Base-by-base conservation (phyloP, 148 eudicot genomes). In the Rheum nobile region DNA sequence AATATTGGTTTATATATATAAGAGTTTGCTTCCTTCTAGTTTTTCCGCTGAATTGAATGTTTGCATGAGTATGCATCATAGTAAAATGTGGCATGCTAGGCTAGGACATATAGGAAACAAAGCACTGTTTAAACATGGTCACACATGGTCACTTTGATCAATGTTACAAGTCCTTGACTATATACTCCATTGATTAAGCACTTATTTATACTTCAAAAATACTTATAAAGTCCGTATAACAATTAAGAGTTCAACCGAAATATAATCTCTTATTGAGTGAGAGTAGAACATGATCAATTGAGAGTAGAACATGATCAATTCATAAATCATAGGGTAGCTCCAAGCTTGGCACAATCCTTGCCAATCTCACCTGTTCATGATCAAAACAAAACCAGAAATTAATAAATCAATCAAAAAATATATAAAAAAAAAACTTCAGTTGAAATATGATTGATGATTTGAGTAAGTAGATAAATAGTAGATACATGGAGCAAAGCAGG, bases 311-410 rank as follows among this genome's bases (percentile, higher is more conserved):
- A 61, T 31, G 37, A 13, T 29, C 7, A 61, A 61, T 61, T 28
- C 69, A 14, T 50, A 2, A 10, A 32, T 32, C 16, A 63, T 21
- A 63, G 9, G 0, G 39, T 63, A 70, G 72, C 72, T 70, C 72
- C 72, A 37, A 70, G 29, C 32, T 24, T 70, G 14, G 72, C 44
- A 29, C 72, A 70, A 19, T 70, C 72, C 48, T 70, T 70, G 17
- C 72, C 72, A 38, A 70, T 8, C 47, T 11, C 29, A n/a, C 72
- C 72, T 70, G 72, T n/a, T 26, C 17, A 59, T 70, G 72, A 67
- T 68, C 72, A 68, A 6, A 68, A 13, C 31, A 59, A 3, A 2
- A 55, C 26, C 72, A 69, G 1, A 37, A 34, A 67, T 38, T 35
- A 34, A 57, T n/a, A 12, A 34, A 57, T 26, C 32, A 57, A 57